Evolutionary conservation across 2,329 filamentous ascomycete genomes (phyloP), one percentile per base, ranked within the genome.

Genomic region (Aphanoascus verrucosus): DNA sequence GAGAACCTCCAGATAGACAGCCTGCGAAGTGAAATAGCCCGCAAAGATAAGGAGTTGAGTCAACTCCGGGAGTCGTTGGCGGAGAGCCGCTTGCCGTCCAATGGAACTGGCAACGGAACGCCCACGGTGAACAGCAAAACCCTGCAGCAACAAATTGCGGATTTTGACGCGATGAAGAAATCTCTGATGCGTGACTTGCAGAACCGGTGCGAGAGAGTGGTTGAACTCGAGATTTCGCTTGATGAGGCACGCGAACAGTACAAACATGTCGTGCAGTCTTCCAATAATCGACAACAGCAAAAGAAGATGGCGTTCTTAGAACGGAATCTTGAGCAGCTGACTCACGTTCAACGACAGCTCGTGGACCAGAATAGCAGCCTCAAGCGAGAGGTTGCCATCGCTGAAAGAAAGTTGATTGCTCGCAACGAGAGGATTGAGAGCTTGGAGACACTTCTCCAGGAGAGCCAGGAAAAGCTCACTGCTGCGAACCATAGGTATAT

Each of bases 261-360:
- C 75, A 97, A 98, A 77, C 96, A 95, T 64, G 93, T 98, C 56
- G 80, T 98, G 55, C 85, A 91, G 54, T 93, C 88, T 48, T 95
- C 88, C 61, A 98, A 98, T 77, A 97, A 94, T 77, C 86, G 93
- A 56, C 91, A 93, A 20, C 93, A 98, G 75, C 93, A 98, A 73
- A 98, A 98, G 85, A 98, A 98, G 81, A 97, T 98, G 87, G 94
- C 93, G 14, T 98, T 98, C 79, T 75, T 98, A 49, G 93, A 98
- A 76, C 85, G 93, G 66, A 98, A 98, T 68, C 82, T 98, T 40
- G 93, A 98, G 74, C 93, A 98, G 72, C 79, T 98, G 52, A 98
- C 93, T 2, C 88, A 95, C 66, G 93, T 98, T 52, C 93, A 98
- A 72, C 83, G 93, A 53, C 93, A 98, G 73, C 83, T 98, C 11